Conservation (phyloP, 2,329 filamentous ascomycete species). For the Emergomyces orientalis region DNA sequence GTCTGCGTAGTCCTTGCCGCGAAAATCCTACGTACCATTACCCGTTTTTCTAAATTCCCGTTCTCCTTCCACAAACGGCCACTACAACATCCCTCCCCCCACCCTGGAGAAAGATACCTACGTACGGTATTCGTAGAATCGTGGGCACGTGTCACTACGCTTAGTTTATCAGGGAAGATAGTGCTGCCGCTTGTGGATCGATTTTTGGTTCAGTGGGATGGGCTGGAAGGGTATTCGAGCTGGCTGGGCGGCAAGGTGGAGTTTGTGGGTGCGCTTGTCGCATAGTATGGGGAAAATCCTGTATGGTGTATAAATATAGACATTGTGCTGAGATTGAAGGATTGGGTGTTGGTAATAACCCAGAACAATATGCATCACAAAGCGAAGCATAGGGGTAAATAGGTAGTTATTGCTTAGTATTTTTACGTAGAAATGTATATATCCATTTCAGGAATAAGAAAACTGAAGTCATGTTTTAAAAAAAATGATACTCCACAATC, state of each 20-base stretch:
- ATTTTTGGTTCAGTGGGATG: slow-evolving; percentile 73
- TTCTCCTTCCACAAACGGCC: slow-evolving; percentile 10
- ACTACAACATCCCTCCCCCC: neutral
- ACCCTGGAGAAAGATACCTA: slow-evolving; percentile 38
- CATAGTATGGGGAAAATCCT: slow-evolving; percentile 18
- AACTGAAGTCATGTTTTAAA: neutral
- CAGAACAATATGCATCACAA: neutral
- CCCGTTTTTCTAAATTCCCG: slow-evolving; percentile 19
- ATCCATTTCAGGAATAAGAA: neutral
- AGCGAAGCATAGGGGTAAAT: neutral
- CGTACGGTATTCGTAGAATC: slow-evolving; percentile 81
- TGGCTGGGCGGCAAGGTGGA: slow-evolving; percentile 33
- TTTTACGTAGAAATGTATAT: neutral
- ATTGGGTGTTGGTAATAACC: neutral
- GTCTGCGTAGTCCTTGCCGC: slow-evolving; percentile 61
- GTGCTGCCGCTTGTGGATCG: slow-evolving; percentile 63
- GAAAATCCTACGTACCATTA: slow-evolving; percentile 47
- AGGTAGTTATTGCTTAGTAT: neutral
- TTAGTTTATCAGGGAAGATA: slow-evolving; percentile 78
- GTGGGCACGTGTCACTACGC: slow-evolving; percentile 71
- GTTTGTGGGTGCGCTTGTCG: slow-evolving; percentile 32
- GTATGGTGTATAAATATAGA: neutral
- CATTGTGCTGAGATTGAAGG: neutral
- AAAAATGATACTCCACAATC: neutral
- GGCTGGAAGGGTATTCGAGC: slow-evolving; percentile 43